phyloP scores from a whole-genome alignment of 2,329 filamentous ascomycete species.

The Pleomassaria siparia region DNA sequence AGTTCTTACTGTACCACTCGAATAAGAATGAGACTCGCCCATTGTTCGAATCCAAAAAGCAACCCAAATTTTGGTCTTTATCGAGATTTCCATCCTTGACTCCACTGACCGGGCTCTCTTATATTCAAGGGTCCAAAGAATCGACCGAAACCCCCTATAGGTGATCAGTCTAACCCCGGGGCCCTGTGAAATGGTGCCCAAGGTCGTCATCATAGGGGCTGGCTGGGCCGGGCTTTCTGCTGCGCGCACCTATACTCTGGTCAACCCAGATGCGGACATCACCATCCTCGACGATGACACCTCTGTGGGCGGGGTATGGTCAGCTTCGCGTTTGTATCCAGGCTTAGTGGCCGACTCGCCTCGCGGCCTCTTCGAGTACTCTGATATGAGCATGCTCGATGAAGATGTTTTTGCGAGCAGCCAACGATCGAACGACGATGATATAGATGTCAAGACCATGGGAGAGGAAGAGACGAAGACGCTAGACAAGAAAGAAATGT shows the following conservation, averaged over 20 bases:
- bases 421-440: neutral
- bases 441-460: neutral
- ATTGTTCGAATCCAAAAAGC: too few species aligned
- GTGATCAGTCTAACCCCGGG: too few species aligned
- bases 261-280: slow-evolving; percentile 6
- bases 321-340: slow-evolving; percentile 5
- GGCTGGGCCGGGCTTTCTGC: slow-evolving; percentile 10
- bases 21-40: too few species aligned
- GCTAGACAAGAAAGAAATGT: slow-evolving; percentile 1
- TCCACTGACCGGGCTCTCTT: too few species aligned
- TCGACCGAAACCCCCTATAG: too few species aligned
- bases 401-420: slow-evolving; percentile 1
- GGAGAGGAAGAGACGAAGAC: neutral
- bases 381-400: slow-evolving; percentile 7
- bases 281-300: slow-evolving; percentile 12
- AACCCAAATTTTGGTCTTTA: too few species aligned
- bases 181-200: neutral
- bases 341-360: slow-evolving; percentile 6
- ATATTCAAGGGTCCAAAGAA: too few species aligned
- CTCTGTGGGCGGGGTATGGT: slow-evolving; percentile 10
- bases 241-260: slow-evolving; percentile 7
- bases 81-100: too few species aligned
- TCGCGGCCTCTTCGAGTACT: slow-evolving; percentile 7
- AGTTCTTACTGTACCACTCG: too few species aligned
- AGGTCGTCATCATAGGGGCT: slow-evolving; percentile 6